Evolutionary conservation across 805 yeast species (phyloP).

Genomic region (Candida pseudofarinosa): DNA sequence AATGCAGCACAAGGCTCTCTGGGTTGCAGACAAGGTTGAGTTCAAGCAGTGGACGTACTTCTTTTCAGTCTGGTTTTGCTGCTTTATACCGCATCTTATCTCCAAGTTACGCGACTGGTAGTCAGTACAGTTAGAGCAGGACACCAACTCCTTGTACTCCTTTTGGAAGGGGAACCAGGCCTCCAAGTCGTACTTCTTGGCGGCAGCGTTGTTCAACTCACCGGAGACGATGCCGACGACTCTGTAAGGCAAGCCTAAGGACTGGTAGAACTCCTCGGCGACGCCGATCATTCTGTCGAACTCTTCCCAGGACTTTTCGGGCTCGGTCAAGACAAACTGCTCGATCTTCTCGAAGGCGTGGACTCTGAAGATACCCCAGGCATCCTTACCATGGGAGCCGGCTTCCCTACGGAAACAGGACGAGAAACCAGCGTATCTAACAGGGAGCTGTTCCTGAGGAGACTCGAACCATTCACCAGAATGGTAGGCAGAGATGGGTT

Average conservation of each 20-base stretch:
- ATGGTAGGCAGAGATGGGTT: conserved; percentile 97
- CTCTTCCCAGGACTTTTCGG: conserved; percentile 97
- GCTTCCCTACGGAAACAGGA: conserved; percentile 99
- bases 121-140: conserved; percentile 99
- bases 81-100: conserved; percentile 97
- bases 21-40: conserved; percentile 96
- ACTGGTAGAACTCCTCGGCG: conserved; percentile 90
- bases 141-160: conserved; percentile 96
- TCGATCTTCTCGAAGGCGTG: conserved; percentile 98
- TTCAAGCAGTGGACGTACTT: conserved; percentile 97
- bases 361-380: conserved; percentile 99
- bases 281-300: conserved; percentile 90
- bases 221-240: conserved; percentile 98
- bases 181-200: conserved; percentile 97
- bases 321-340: conserved; percentile 94
- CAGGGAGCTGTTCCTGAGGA: conserved; percentile 94
- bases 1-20: conserved; percentile 96
- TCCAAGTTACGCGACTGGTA: conserved; percentile 98
- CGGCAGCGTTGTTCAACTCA: conserved; percentile 98
- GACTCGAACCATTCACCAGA: conserved; percentile 97
- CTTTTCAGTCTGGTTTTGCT: conserved; percentile 92
- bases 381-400: conserved; percentile 98
- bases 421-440: conserved; percentile 96
- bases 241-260: conserved; percentile 90
- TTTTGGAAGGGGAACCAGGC: conserved; percentile 99